Conservation (phyloP, 2,329 filamentous ascomycete species). For the Colletotrichum sp. region DNA sequence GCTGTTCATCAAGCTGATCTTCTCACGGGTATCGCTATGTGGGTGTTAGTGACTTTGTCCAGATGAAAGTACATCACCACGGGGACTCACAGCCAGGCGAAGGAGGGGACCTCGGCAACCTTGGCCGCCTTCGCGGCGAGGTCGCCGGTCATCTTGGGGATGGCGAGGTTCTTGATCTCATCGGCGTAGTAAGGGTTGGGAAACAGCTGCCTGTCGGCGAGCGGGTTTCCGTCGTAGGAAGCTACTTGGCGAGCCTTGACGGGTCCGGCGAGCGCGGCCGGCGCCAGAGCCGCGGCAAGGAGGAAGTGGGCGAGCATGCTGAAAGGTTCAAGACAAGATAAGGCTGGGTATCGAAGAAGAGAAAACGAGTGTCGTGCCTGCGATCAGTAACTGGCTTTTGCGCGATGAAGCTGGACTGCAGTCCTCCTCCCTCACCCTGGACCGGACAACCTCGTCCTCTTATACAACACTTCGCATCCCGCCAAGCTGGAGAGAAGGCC, state of each 20-base stretch:
- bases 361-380: background rate
- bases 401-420: background rate
- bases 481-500: constrained; percentile 7
- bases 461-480: background rate
- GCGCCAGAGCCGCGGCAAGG: constrained; percentile 14
- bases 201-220: constrained; percentile 35
- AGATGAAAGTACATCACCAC: no score
- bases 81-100: constrained; percentile 30
- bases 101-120: constrained; percentile 33
- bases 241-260: constrained; percentile 8
- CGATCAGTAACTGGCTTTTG: background rate
- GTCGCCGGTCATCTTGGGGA: constrained; percentile 56
- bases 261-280: constrained; percentile 8
- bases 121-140: constrained; percentile 41
- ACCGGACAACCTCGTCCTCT: background rate
- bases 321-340: background rate
- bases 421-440: rapidly evolving
- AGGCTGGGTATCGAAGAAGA: background rate
- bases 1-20: constrained; percentile 33
- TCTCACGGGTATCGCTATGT: constrained; percentile 34
- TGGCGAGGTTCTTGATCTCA: constrained; percentile 48
- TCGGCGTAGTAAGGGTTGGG: constrained; percentile 41
- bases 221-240: constrained; percentile 41
- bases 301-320: background rate
- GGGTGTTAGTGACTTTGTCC: background rate